Conservation (phyloP, 768 basidiomycete genomes). For the Rhizopogon rudus region DNA sequence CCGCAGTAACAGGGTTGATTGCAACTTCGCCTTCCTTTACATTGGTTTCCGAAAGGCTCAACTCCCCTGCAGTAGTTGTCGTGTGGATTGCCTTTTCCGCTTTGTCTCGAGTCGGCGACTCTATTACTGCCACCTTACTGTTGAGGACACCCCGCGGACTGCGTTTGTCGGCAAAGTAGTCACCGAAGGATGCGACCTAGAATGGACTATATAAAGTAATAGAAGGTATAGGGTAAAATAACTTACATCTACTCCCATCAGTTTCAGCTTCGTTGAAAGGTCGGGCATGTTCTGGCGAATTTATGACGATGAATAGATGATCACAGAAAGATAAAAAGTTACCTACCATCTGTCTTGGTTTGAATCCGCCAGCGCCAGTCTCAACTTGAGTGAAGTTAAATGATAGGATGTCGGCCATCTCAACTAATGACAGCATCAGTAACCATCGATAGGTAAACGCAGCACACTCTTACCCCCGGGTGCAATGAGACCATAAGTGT, state of each 20-base stretch:
- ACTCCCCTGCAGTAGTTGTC: constrained; percentile 8
- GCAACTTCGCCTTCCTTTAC: not conserved
- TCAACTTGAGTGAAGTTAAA: constrained; percentile 64
- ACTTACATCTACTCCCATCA: constrained; percentile 53
- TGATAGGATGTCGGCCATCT: constrained; percentile 72
- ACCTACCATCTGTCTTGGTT: constrained; percentile 39
- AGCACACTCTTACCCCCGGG: constrained; percentile 44
- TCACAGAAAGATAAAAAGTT: not conserved
- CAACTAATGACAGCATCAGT: constrained; percentile 28
- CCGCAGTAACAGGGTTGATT: not conserved
- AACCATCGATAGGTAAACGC: not conserved
- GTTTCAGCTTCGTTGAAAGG: constrained; percentile 59
- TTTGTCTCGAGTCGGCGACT: not conserved
- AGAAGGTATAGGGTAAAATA: not conserved
- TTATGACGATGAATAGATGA: not conserved
- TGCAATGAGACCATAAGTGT: constrained; percentile 70
- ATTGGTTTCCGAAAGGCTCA: constrained; percentile 2
- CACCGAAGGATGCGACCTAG: constrained; percentile 64
- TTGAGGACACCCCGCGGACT: constrained; percentile 9
- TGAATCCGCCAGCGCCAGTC: constrained; percentile 35
- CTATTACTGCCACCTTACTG: constrained; percentile 1
- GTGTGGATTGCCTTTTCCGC: not conserved
- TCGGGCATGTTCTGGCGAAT: constrained; percentile 49
- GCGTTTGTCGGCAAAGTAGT: constrained; percentile 60
- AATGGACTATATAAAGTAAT: too few relatives aligned